phyloP scores from a whole-genome alignment of 371 early-diverging fungal genomes.

The Lichtheimia hyalospora region DNA sequence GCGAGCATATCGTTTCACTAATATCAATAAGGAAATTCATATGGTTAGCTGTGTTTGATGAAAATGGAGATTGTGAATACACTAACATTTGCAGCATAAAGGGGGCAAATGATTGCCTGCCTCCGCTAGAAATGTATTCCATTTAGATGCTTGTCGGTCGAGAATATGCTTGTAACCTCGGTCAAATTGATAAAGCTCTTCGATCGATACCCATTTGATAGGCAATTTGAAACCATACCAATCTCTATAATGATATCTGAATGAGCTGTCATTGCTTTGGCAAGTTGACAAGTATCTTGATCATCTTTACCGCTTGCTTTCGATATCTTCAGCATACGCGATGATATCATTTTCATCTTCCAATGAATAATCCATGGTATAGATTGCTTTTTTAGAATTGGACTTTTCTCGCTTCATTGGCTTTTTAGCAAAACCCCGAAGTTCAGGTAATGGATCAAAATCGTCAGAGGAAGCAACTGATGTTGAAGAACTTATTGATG shows the following conservation, averaged over 20 bases:
- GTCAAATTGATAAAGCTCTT: constrained; percentile 52
- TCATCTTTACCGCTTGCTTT: too few relatives aligned
- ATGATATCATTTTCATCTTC: too few relatives aligned
- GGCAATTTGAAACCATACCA: constrained; percentile 62
- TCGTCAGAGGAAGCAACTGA: neutral
- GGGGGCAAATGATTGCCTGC: constrained; percentile 47
- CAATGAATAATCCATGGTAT: too few relatives aligned
- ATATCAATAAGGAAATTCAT: neutral
- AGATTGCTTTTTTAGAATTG: too few relatives aligned
- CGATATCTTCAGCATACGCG: too few relatives aligned
- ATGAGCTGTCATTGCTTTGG: too few relatives aligned
- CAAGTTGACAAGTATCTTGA: too few relatives aligned
- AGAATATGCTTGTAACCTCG: constrained; percentile 43
- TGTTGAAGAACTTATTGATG: neutral
- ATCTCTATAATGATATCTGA: constrained; percentile 30
- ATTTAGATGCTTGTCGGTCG: constrained; percentile 45
- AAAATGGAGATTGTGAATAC: neutral
- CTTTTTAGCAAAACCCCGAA: too few relatives aligned
- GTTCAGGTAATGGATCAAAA: too few relatives aligned
- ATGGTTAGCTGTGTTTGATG: too few relatives aligned
- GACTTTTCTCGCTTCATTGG: too few relatives aligned
- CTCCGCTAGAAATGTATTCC: constrained; percentile 47
- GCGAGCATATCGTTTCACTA: constrained; percentile 10
- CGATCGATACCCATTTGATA: constrained; percentile 49
- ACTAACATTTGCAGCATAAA: constrained; percentile 48